phyloP scores from a whole-genome alignment of 768 basidiomycete species.

The Agrocybe pediades region DNA sequence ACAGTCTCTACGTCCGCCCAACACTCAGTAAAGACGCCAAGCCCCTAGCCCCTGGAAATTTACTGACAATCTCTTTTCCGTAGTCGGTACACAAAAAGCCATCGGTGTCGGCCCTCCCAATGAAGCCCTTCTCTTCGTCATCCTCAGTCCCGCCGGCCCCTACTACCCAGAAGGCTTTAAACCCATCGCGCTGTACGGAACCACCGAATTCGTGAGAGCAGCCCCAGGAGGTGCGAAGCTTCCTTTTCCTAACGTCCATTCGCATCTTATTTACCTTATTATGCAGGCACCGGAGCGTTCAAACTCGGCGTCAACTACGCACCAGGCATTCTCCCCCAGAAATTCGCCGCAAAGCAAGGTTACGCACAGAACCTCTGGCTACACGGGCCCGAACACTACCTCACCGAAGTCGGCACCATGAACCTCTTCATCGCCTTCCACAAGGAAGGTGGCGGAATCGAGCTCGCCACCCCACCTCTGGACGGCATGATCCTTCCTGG shows the following conservation, averaged over 20 bases:
- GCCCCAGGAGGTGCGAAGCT: constrained; percentile 71
- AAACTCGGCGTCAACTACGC: constrained; percentile 92
- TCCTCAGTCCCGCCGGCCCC: constrained; percentile 81
- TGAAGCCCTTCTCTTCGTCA: constrained; percentile 84
- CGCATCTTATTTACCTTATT: not conserved
- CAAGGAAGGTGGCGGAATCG: constrained; percentile 69
- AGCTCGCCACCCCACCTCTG: constrained; percentile 86
- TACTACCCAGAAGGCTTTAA: constrained; percentile 90
- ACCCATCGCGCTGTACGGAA: constrained; percentile 85
- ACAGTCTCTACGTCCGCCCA: constrained; percentile 91
- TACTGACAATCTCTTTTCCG: constrained; percentile 3
- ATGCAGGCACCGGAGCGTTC: constrained; percentile 77
- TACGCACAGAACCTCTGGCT: constrained; percentile 93
- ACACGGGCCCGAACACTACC: constrained; percentile 64
- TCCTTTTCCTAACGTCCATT: not conserved
- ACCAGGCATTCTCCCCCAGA: constrained; percentile 84
- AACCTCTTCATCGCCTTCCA: constrained; percentile 86
- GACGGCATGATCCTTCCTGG: constrained; percentile 94
- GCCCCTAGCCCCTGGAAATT: not conserved
- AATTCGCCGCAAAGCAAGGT: constrained; percentile 69
- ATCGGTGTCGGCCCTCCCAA: constrained; percentile 76
- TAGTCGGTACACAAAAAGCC: constrained; percentile 77
- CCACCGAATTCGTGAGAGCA: constrained; percentile 82
- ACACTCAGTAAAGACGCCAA: constrained; percentile 52
- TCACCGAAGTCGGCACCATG: constrained; percentile 88